Evolutionary conservation across 208 protist genomes (phyloP), one percentile per base, ranked within the genome.

Genomic region (Novymonas esmeraldas): DNA sequence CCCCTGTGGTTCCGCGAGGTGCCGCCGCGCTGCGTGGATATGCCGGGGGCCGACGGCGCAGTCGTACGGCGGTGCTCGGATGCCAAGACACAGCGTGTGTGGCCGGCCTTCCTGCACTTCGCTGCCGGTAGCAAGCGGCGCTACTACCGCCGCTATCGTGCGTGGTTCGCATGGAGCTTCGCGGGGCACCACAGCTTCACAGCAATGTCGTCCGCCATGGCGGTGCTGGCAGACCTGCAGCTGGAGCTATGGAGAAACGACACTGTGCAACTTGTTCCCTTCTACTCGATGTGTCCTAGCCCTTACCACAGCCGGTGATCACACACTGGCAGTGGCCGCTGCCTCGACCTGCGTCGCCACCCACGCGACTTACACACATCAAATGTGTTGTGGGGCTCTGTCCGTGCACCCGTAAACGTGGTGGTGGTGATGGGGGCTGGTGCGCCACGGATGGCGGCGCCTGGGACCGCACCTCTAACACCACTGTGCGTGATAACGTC

Each of bases 81-180:
- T 26, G 7, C 33, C 28, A 4, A 9, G 10, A 2, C 1, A 13
- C 0, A 10, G 20, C 7, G 10, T 26, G 33, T 58, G 0, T n/a
- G 22, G 24, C 33, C 52, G 33, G 36, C 52, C 29, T 41, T 58
- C 20, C 10, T 58, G 28, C 52, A 58, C 52, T 58, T 58, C 20
- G 52, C 52, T 26, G 52, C 52, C 20, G 52, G 52, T 18, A 42
- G 31, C 20, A 58, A 58, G 33, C 52, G 13, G 1, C n/a, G 9
- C 20, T 18, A n/a, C 14, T 58, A 58, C 28, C 5, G 5, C 4
- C 14, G 3, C 2, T 58, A 58, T 34, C 52, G 52, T 42, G n/a
- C 14, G 16, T 58, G 31, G 16, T 58, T 58, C 26, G 18, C 52
- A 29, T 58, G 52, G 52, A 29, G 42, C 52, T 58, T 58, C n/a